These are phyloP conservation scores for Meyerozyma athensensis DNA, from an alignment of 1,139 yeast genomes.

Conservation along the genomic window DNA sequence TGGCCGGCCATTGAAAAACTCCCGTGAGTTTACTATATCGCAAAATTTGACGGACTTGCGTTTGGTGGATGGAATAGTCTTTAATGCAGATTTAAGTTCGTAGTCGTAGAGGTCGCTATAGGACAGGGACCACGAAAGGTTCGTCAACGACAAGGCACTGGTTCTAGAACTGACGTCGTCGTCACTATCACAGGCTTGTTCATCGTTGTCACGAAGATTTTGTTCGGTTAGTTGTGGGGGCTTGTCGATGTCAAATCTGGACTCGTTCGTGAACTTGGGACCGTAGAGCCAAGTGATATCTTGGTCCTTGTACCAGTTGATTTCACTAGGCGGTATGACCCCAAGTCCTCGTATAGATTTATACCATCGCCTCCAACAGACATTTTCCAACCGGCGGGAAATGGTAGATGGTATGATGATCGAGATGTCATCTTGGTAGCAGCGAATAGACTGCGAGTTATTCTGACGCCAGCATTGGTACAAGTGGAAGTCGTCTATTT, in stretches of 20 bases:
- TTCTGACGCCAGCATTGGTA: slow-evolving; percentile 24
- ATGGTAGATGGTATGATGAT: slow-evolving; percentile 23
- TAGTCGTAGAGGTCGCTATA: slow-evolving; percentile 5
- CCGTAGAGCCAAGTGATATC: slow-evolving; percentile 47
- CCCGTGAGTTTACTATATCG: slow-evolving; percentile 39
- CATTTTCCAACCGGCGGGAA: slow-evolving; percentile 30
- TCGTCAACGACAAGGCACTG: slow-evolving; percentile 9
- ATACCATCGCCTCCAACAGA: slow-evolving; percentile 40
- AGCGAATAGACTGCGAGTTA: slow-evolving; percentile 14
- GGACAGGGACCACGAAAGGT: slow-evolving; percentile 7
- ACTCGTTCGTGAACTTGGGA: slow-evolving; percentile 23
- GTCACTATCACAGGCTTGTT: slow-evolving; percentile 6
- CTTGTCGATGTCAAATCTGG: slow-evolving; percentile 4
- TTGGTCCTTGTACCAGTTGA: slow-evolving; percentile 42
- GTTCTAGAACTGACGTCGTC: slow-evolving; percentile 7
- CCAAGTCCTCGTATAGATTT: slow-evolving; percentile 27
- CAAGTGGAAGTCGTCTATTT: slow-evolving; percentile 17
- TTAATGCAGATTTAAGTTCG: slow-evolving; percentile 12
- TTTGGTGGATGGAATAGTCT: slow-evolving; percentile 2
- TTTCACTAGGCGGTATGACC: slow-evolving; percentile 30
- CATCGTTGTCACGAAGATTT: slow-evolving; percentile 7
- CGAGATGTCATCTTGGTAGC: slow-evolving; percentile 20
- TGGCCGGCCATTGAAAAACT: slow-evolving; percentile 37
- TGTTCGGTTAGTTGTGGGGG: slow-evolving; percentile 7
- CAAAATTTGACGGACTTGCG: slow-evolving; percentile 28